phyloP scores from a whole-genome alignment of 2,329 filamentous ascomycete genomes.

The Penicillium sp. region DNA sequence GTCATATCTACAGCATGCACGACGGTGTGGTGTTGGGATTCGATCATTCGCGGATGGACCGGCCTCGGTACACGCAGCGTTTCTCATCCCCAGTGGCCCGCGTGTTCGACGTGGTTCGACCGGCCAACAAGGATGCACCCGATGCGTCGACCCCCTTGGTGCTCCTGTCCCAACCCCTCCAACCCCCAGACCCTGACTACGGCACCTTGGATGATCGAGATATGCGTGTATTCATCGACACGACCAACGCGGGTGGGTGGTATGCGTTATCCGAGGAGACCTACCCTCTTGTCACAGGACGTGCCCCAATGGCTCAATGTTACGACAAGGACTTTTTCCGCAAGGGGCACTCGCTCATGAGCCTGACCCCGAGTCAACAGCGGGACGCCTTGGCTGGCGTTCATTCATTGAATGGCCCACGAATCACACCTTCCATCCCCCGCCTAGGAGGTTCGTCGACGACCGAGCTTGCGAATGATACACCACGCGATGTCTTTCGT shows the following conservation, averaged over 20 bases:
- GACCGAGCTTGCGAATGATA: conserved; percentile 38
- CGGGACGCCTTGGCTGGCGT: conserved; percentile 69
- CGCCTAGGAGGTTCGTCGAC: conserved; percentile 47
- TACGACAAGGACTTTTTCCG: conserved; percentile 55
- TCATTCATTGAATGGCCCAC: conserved; percentile 60
- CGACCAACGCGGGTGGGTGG: conserved; percentile 84
- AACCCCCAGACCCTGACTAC: conserved; percentile 54
- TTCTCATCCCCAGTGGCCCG: conserved; percentile 78
- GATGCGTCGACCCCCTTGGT: conserved; percentile 70
- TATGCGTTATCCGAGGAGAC: conserved; percentile 86
- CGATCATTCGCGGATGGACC: conserved; percentile 61
- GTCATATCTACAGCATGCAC: conserved; percentile 84
- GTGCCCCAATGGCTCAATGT: conserved; percentile 59
- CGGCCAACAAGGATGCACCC: conserved; percentile 64
- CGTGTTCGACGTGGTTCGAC: conserved; percentile 84
- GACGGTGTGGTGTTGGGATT: conserved; percentile 83
- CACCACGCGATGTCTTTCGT: conserved; percentile 38
- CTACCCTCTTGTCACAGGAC: conserved; percentile 82
- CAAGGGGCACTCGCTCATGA: conserved; percentile 40
- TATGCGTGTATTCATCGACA: conserved; percentile 79
- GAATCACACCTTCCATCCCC: conserved; percentile 43
- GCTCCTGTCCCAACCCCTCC: conserved; percentile 79
- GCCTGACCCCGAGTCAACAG: conserved; percentile 49
- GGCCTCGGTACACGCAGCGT: conserved; percentile 66
- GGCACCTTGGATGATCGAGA: conserved; percentile 54